Conservation (phyloP, 2,329 filamentous ascomycete genomes). For the Dactylonectria estremocensis region DNA sequence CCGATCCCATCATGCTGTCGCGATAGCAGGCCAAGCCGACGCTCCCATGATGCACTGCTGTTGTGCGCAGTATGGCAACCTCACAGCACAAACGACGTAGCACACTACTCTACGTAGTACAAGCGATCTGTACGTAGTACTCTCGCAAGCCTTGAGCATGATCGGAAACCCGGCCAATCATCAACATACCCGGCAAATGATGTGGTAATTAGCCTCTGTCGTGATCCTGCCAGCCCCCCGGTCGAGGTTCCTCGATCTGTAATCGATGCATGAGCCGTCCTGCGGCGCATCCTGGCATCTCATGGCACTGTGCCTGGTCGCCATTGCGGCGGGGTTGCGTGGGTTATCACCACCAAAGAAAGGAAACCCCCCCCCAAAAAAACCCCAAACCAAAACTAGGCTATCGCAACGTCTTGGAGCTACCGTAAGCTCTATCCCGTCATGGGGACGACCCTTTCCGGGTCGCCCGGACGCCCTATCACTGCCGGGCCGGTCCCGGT, state of each 20-base stretch:
- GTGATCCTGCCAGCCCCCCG: slow-evolving; percentile 9
- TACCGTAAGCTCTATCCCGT: slow-evolving; percentile 6
- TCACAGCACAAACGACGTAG: too few relatives aligned
- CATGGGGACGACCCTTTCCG: slow-evolving; percentile 4
- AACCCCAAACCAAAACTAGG: neutral
- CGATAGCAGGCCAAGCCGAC: neutral
- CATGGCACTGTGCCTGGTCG: neutral
- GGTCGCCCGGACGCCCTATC: slow-evolving; percentile 6
- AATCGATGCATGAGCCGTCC: slow-evolving; percentile 3
- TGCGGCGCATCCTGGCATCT: neutral
- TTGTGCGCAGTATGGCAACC: too few relatives aligned
- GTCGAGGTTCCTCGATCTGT: slow-evolving; percentile 10
- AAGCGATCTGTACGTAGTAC: neutral
- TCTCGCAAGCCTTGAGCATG: slow-evolving; percentile 12
- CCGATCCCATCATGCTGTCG: slow-evolving; percentile 5
- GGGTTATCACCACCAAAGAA: neutral
- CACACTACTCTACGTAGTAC: neutral
- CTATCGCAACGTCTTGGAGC: neutral
- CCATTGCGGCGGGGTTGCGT: neutral
- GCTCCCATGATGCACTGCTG: neutral
- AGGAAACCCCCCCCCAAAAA: neutral
- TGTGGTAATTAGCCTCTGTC: slow-evolving; percentile 19
- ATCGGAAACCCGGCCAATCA: slow-evolving; percentile 27
- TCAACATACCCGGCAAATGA: neutral
- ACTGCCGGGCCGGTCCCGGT: slow-evolving; percentile 46